Evolutionary conservation across 257 asterid species (phyloP), one percentile per base, ranked within the genome.

Genomic region (Plantago elongata): DNA sequence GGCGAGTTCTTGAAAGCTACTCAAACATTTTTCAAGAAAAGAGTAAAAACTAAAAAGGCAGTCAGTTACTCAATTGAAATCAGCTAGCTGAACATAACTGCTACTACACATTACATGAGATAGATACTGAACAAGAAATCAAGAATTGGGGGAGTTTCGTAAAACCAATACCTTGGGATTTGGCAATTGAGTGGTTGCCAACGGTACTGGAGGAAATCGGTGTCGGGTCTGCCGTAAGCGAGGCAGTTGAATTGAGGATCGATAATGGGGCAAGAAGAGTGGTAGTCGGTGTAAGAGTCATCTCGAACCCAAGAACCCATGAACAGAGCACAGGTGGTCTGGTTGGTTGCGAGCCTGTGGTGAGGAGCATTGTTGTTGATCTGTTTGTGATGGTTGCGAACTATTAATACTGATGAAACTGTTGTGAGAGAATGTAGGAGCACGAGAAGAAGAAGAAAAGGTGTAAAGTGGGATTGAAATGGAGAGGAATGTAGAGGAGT

Each of bases 131-230:
- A 34, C 8, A 34, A 0, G 8, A 34, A 22, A 22, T 22, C 27
- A 22, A 22, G 27, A 22, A 22, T 22, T 22, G 27, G 27, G 27
- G 27, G 2, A 22, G 2, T 22, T 22, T 22, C 2, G 27, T 1
- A 22, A 22, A 22, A 22, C 2, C 2, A 22, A 2, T 77, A 87
- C 96, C 95, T 83, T 51, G 95, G 96, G n/a, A 89, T 75, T 65
- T 89, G 83, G 71, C 97, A 89, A 51, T 68, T 84, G 18, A 77
- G 70, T 1, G 99, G 99, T 69, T 85, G 84, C 99, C 99, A 93
- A 1, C 94, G 84, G 42, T 80, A 93, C 57, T 79, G 82, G 55
- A 93, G 96, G 72, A 87, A 93, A 45, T 85, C 94, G 11, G 97
- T 62, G 48, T 93, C 99, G 0, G 99, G 97, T 9, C 99, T 73